Percentiles rank a stretch among this genome's conserved stretches.
These are phyloP conservation scores for Didymella sp. DNA, from an alignment of 2,329 filamentous ascomycete genomes.

Conservation along the genomic window DNA sequence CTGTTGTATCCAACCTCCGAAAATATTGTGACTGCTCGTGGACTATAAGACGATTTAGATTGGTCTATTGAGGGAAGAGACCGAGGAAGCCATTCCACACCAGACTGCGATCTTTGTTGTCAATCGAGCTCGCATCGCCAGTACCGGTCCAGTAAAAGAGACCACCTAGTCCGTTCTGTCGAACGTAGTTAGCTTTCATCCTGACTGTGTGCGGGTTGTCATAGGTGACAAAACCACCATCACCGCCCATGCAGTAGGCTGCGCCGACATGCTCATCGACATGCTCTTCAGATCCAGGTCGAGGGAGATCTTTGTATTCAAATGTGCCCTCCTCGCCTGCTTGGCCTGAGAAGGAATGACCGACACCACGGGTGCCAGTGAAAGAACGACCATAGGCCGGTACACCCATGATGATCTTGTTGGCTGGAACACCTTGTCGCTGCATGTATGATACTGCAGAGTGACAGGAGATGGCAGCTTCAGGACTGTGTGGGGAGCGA, in stretches of 20 bases:
- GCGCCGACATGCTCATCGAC: slow-evolving; percentile 72
- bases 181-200: slow-evolving; percentile 77
- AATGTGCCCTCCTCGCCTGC: slow-evolving; percentile 72
- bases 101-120: slow-evolving; percentile 60
- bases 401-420: slow-evolving; percentile 77
- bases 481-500: slow-evolving; percentile 60
- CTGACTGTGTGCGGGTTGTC: slow-evolving; percentile 79
- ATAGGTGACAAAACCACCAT: slow-evolving; percentile 80
- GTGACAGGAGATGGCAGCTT: slow-evolving; percentile 66
- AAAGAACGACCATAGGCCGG: slow-evolving; percentile 80
- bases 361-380: slow-evolving; percentile 68
- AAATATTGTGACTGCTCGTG: not conserved
- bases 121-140: slow-evolving; percentile 64
- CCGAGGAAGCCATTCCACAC: slow-evolving; percentile 66
- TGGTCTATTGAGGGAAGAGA: slow-evolving; percentile 48
- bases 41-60: not conserved
- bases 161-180: slow-evolving; percentile 73
- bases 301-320: slow-evolving; percentile 74
- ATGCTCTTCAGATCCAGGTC: slow-evolving; percentile 66
- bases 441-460: slow-evolving; percentile 71
- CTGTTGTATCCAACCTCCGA: slow-evolving; percentile 1
- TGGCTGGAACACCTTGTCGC: slow-evolving; percentile 68
- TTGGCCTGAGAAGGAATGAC: slow-evolving; percentile 62
- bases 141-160: slow-evolving; percentile 85
- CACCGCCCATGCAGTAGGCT: slow-evolving; percentile 74